Evolutionary conservation across 2,329 filamentous ascomycete genomes (phyloP), one percentile per base, ranked within the genome.

Genomic region (Aspergillus sp.): DNA sequence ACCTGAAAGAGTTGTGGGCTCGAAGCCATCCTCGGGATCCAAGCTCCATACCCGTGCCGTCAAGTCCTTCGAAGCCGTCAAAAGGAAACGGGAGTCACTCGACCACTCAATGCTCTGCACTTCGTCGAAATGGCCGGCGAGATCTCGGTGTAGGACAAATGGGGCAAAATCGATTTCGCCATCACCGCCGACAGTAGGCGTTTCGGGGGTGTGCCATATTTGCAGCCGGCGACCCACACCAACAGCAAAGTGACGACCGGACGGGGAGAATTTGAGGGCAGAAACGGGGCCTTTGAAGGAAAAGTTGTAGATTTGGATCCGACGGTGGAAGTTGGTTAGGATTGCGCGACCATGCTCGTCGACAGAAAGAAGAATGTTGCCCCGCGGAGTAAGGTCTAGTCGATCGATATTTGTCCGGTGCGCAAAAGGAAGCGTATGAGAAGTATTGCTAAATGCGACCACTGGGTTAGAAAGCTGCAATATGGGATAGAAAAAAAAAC

Each of bases 11-110:
- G 93, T 91, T 1, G 95, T 99, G 0, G 93, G 92, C 50, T 87
- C 86, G 75, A 98, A 98, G 2, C 89, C 90, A 60, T 93, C 90
- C 68, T 96, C 91, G 1, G 87, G 83, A 65, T 96, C 84, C 64
- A 97, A 79, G 72, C 93, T 98, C 93, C 93, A 99, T 86, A 99
- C 90, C 71, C 93, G 86, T 40, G 91, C 89, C 0, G 93, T 98
- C 74, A 98, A 77, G 70, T 99, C 95, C 72, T 92, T 97, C 17
- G 92, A 93, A 3, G 93, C 85, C 61, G 89, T 96, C 54, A 99
- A 82, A 74, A 99, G 93, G 80, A 99, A 99, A 25, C 95, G 84
- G 12, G 93, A 97, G 77, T 99, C 96, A 73, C 87, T 89, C 8
- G 95, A 98, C 95, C 96, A 99, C 71, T 96, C 89, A 55, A 99